Base-by-base conservation (phyloP, 1,139 yeast species). In the Keqinozyma sinolaborantium region DNA sequence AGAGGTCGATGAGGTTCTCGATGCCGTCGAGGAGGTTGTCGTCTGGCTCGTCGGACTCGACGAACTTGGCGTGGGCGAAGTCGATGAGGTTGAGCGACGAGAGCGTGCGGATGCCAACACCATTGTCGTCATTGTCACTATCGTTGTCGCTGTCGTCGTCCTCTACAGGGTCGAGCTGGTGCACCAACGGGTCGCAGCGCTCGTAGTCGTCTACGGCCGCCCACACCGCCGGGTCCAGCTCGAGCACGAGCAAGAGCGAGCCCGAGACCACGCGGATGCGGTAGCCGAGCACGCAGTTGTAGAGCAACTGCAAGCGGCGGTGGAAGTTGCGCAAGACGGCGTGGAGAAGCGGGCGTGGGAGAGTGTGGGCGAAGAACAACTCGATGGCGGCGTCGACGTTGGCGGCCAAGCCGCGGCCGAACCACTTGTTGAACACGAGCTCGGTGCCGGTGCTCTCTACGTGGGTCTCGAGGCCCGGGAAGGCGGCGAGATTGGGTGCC, bases 51-150 rank as follows among this genome's bases (percentile, higher is more conserved):
- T 70, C 41, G 0, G 83, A 85, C 0, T 79, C 75, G 0, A 74
- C 70, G 38, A 73, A 60, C 41, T 65, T 73, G 0, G 97, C 77
- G 53, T 90, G 97, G 1, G 97, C 97, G 66, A 92, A 88, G 54
- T 92, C 98, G 11, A 92, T 87, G 34, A 90, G 48, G 28, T 78
- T 69, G 29, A 87, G 64, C 5, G 77, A 61, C 3, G 49, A 45
- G 14, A 45, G 32, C 21, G 48, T 33, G 27, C 34, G 34, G 7
- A 32, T 30, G 16, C 14, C 23, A 9, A 46, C 36, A 2, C 44
- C 45, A 6, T 51, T 47, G 4, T 48, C 50, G 1, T 47, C 53
- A 2, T 47, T 54, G 4, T 39, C 51, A 1, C 49, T 59, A 3
- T 56, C 61, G 2, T 51, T 61, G 2, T 59, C 66, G 6, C 58